These are phyloP conservation scores for Tetradesmus lagerheimii DNA, from an alignment of 139 green algal genomes.

Conservation along the genomic window DNA sequence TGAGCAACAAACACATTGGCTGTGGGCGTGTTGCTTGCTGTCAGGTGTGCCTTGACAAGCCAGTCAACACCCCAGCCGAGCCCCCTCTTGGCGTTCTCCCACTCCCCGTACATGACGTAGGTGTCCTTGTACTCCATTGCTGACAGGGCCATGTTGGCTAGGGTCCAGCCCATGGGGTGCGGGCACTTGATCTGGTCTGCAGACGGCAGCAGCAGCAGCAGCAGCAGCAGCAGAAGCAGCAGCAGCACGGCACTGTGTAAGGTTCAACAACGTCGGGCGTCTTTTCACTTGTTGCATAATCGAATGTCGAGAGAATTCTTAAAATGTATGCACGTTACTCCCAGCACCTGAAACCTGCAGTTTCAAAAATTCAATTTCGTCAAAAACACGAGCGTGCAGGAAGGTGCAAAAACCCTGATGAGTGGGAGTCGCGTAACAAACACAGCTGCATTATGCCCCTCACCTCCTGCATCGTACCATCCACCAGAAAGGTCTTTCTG, in stretches of 20 bases:
- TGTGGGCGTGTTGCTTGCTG: slow-evolving; percentile 23
- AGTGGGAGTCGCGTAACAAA: no score
- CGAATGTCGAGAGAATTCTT: no score
- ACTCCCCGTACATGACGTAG: neutral
- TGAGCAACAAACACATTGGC: slow-evolving; percentile 61
- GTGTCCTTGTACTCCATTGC: slow-evolving; percentile 42
- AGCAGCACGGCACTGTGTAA: no score
- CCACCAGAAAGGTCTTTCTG: slow-evolving; percentile 59
- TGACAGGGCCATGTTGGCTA: slow-evolving; percentile 40
- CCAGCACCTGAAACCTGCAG: no score
- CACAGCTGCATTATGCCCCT: neutral
- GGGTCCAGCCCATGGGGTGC: slow-evolving; percentile 43
- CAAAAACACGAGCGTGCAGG: no score
- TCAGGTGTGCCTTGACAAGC: slow-evolving; percentile 61
- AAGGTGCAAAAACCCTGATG: no score
- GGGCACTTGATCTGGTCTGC: slow-evolving; percentile 53
- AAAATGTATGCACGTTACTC: no score
- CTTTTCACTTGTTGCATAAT: no score
- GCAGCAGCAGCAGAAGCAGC: no score
- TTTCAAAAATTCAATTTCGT: no score
- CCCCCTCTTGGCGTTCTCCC: neutral
- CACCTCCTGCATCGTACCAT: slow-evolving; percentile 72
- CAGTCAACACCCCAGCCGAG: slow-evolving; percentile 67
- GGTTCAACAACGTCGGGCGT: no score
- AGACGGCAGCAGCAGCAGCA: neutral